Percentiles rank a stretch among this genome's conserved stretches.
These are phyloP conservation scores for Aureobasidium sp. DNA, from an alignment of 2,329 filamentous ascomycete species.

Conservation along the genomic window DNA sequence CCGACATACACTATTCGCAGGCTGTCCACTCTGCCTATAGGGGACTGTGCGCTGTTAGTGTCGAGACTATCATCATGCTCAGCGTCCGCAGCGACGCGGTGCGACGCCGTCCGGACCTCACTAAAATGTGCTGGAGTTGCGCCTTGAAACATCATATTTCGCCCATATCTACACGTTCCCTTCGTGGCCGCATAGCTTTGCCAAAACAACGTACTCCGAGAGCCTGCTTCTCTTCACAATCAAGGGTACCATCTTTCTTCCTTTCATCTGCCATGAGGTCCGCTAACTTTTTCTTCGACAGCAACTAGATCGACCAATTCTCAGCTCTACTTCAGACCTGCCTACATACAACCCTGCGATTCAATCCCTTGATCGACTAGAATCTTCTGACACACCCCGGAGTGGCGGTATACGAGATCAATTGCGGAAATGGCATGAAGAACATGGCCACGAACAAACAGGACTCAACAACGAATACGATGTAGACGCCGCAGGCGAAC, in stretches of 20 bases:
- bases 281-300: neutral
- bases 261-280: too few species aligned
- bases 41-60: neutral
- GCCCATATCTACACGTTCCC: neutral
- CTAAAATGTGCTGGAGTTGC: conserved; percentile 18
- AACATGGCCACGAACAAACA: conserved; percentile 28
- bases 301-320: neutral
- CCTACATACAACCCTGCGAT: conserved; percentile 3
- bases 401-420: conserved; percentile 27
- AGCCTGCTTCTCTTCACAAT: neutral
- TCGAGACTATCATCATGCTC: neutral
- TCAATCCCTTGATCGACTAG: neutral
- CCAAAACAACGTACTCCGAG: neutral
- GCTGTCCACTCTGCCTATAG: neutral
- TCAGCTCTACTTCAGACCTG: neutral
- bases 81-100: neutral
- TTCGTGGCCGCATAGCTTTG: neutral
- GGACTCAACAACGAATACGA: conserved; percentile 19
- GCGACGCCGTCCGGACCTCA: neutral
- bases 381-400: neutral
- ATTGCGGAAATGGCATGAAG: conserved; percentile 38
- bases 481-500: conserved; percentile 22
- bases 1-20: neutral
- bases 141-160: conserved; percentile 10
- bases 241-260: neutral